phyloP scores from a whole-genome alignment of 1,284 basidiomycete species.

The Apiotrichum sp. region DNA sequence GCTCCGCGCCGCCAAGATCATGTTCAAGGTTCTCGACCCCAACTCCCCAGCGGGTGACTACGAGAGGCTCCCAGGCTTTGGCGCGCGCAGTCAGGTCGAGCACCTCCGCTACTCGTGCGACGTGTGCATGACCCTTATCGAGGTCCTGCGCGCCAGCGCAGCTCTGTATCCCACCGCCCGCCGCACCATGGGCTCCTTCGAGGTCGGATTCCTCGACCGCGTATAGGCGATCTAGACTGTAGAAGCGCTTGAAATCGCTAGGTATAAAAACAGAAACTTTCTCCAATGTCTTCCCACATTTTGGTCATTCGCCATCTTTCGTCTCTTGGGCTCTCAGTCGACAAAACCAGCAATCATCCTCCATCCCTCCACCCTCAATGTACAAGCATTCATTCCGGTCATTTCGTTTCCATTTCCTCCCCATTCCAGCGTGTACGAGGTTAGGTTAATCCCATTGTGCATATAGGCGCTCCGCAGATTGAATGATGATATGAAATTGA shows the following conservation, averaged over 20 bases:
- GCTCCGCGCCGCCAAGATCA: conserved; percentile 32
- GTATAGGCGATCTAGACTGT: background rate
- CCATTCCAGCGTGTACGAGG: too few species aligned
- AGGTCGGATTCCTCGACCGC: conserved; percentile 39
- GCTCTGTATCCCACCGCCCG: conserved; percentile 25
- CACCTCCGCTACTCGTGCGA: conserved; percentile 28
- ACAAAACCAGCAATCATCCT: too few species aligned
- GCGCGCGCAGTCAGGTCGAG: conserved; percentile 26
- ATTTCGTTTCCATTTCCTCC: too few species aligned
- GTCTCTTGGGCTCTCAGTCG: too few species aligned
- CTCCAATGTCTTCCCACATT: too few species aligned
- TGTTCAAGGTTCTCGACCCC: conserved; percentile 31
- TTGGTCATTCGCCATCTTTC: too few species aligned
- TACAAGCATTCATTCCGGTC: too few species aligned
- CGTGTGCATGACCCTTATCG: conserved; percentile 27
- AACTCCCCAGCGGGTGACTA: conserved; percentile 1
- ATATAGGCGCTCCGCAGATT: too few species aligned
- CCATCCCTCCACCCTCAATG: too few species aligned
- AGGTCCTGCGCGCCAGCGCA: conserved; percentile 26
- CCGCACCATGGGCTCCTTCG: conserved; percentile 31
- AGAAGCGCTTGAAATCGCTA: background rate
- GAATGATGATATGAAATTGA: too few species aligned
- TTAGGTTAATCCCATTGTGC: too few species aligned
- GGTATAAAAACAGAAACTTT: too few species aligned
- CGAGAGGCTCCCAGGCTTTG: conserved; percentile 9